phyloP scores from a whole-genome alignment of 1,284 basidiomycete genomes.

The Cryptococcus wingfieldii region DNA sequence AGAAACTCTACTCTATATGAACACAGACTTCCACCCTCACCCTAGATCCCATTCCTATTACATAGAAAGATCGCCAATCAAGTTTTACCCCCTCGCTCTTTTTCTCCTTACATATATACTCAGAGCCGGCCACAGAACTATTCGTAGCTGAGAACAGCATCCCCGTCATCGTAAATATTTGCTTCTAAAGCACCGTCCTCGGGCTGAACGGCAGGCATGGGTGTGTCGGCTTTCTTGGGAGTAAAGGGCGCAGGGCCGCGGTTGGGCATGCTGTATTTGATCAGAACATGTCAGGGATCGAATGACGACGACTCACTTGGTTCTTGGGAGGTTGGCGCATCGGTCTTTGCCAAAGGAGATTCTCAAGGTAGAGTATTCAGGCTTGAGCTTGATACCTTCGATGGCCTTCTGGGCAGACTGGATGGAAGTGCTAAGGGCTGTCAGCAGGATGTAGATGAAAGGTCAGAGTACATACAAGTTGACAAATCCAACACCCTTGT shows the following conservation, averaged over 20 bases:
- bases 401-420: conserved; percentile 93
- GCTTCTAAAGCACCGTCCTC: background rate
- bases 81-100: background rate
- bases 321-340: conserved; percentile 58
- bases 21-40: no score
- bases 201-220: background rate
- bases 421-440: conserved; percentile 60
- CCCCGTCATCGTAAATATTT: background rate
- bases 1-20: no score
- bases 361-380: conserved; percentile 74
- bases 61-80: no score
- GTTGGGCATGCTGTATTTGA: background rate
- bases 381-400: conserved; percentile 79
- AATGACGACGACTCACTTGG: background rate
- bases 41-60: no score
- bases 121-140: background rate
- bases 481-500: conserved; percentile 94
- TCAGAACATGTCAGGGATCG: background rate
- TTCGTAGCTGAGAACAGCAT: background rate
- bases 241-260: background rate
- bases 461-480: conserved; percentile 58
- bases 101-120: background rate
- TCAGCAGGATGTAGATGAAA: conserved; percentile 1
- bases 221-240: background rate
- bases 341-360: conserved; percentile 92